Percentiles rank a stretch among this genome's conserved stretches.
phyloP scores from a whole-genome alignment of 2,329 filamentous ascomycete genomes.

The Capronia epimyces region DNA sequence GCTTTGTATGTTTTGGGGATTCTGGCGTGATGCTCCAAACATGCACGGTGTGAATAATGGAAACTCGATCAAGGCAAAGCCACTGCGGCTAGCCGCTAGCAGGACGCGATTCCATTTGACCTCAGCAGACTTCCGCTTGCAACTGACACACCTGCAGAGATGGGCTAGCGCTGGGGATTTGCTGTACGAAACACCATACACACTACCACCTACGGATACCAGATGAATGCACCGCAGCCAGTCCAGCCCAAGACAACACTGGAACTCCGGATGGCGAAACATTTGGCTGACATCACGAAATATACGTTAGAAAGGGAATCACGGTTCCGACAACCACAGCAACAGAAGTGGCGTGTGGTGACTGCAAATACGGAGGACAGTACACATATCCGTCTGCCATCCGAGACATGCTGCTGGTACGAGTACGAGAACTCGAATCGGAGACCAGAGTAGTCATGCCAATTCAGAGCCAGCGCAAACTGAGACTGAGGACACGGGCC shows the following conservation, averaged over 20 bases:
- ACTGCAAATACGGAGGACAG: too few relatives aligned
- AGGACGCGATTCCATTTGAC: slow-evolving; percentile 1
- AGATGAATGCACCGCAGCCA: background rate
- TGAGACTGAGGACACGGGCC: background rate
- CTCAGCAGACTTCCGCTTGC: background rate
- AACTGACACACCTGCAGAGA: background rate
- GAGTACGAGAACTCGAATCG: too few relatives aligned
- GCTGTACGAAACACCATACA: background rate
- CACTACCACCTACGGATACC: background rate
- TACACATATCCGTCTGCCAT: too few relatives aligned
- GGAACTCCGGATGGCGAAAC: background rate
- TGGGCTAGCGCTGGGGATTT: background rate
- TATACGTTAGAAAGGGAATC: background rate
- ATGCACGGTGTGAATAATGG: slow-evolving; percentile 24
- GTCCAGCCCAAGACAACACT: background rate
- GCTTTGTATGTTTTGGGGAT: slow-evolving; percentile 16
- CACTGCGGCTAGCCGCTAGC: slow-evolving; percentile 7
- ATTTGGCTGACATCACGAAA: slow-evolving; percentile 8
- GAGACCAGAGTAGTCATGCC: background rate
- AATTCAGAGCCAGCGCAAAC: too few relatives aligned
- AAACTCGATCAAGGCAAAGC: slow-evolving; percentile 23
- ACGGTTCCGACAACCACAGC: background rate
- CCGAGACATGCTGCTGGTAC: too few relatives aligned
- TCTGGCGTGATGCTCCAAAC: slow-evolving; percentile 12
- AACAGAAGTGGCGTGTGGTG: too few relatives aligned